phyloP scores from a whole-genome alignment of 2,329 filamentous ascomycete genomes.

The Ophiostoma sp. region DNA sequence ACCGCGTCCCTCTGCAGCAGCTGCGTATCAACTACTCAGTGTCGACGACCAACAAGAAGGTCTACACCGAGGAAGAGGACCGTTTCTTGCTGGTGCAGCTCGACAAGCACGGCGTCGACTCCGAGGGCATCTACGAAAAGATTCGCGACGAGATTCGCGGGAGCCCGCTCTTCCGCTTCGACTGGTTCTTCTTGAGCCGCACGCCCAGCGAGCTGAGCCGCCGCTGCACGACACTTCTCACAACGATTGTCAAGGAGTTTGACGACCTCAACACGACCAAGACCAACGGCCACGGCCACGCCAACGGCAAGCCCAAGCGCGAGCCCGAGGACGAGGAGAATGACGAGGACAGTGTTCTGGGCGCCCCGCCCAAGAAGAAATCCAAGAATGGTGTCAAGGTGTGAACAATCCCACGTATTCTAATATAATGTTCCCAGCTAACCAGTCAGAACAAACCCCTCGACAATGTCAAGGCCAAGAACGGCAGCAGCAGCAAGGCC shows the following conservation, averaged over 20 bases:
- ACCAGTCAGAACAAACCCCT: conserved; percentile 80
- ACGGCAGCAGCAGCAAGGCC: conserved; percentile 66
- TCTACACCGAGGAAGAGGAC: conserved; percentile 98
- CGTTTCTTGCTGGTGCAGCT: conserved; percentile 91
- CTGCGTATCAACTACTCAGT: conserved; percentile 99
- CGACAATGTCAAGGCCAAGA: conserved; percentile 74
- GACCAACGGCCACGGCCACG: conserved; percentile 47
- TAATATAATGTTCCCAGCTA: background rate
- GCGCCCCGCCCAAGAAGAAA: conserved; percentile 93
- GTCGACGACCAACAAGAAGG: conserved; percentile 99
- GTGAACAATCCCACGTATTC: conserved; percentile 37
- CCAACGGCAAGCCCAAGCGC: conserved; percentile 71
- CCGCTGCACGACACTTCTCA: conserved; percentile 89
- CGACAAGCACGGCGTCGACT: conserved; percentile 88
- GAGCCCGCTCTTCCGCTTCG: conserved; percentile 91
- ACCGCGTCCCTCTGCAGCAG: conserved; percentile 95
- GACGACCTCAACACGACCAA: conserved; percentile 63
- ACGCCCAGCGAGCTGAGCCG: conserved; percentile 91
- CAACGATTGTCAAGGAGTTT: conserved; percentile 92
- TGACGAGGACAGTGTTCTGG: conserved; percentile 77
- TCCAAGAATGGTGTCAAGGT: conserved; percentile 86
- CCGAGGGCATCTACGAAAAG: conserved; percentile 84
- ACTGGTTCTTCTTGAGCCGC: conserved; percentile 98
- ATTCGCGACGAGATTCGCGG: conserved; percentile 98
- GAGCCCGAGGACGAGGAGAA: conserved; percentile 79